These are phyloP conservation scores for Trichaptum fuscoviolaceum DNA, from an alignment of 768 basidiomycete genomes.

Conservation along the genomic window DNA sequence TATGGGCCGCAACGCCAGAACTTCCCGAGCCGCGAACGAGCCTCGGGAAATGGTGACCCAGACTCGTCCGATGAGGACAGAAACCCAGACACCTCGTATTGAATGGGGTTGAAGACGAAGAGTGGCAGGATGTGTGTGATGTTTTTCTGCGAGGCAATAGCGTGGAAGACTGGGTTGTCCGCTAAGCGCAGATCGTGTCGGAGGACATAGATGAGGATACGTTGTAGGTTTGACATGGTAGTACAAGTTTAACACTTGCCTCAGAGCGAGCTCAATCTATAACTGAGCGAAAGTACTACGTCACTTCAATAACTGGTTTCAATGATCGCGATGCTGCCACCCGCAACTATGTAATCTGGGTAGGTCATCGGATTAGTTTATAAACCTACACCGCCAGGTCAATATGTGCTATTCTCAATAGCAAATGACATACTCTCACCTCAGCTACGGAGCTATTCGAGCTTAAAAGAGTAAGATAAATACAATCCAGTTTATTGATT, in stretches of 20 bases:
- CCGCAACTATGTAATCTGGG: neutral
- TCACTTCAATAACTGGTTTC: neutral
- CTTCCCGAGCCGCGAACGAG: conserved; percentile 17
- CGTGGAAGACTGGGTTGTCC: conserved; percentile 15
- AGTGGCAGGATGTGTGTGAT: conserved; percentile 29
- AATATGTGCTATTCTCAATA: too few relatives aligned
- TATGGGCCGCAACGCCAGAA: conserved; percentile 18
- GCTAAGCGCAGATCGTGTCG: conserved; percentile 16
- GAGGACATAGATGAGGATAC: conserved; percentile 17
- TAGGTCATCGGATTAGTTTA: neutral
- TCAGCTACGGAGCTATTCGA: too few relatives aligned
- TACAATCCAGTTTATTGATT: neutral
- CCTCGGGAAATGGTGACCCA: conserved; percentile 18
- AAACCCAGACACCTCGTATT: conserved; percentile 29
- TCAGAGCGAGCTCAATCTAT: neutral
- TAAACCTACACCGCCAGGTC: neutral
- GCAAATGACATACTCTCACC: too few relatives aligned
- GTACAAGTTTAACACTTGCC: neutral
- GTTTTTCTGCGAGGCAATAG: conserved; percentile 3
- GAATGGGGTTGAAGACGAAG: conserved; percentile 34
- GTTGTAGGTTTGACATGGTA: neutral
- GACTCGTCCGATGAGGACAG: conserved; percentile 15
- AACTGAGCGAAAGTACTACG: neutral
- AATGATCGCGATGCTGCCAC: neutral
- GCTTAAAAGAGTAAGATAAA: neutral